phyloP scores from a whole-genome alignment of 768 basidiomycete genomes.

The Pleurotus ostreatus region DNA sequence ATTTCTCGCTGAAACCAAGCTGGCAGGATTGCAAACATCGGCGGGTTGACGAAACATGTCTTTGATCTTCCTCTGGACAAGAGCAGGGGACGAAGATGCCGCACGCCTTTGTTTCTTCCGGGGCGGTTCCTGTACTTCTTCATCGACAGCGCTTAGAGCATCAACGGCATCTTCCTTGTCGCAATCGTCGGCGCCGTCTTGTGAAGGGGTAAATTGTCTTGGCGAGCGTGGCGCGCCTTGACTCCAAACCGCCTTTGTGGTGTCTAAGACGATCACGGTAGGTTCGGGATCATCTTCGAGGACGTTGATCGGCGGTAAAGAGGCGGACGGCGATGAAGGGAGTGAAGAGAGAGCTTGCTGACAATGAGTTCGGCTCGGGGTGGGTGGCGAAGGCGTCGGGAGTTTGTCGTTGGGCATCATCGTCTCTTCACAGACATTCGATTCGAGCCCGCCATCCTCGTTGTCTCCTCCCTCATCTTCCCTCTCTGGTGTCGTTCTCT shows the following conservation, averaged over 20 bases:
- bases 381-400: too few relatives aligned
- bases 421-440: too few relatives aligned
- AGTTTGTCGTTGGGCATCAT: too few relatives aligned
- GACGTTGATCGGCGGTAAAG: slow-evolving; percentile 1
- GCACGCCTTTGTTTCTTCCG: slow-evolving; percentile 32
- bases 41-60: slow-evolving; percentile 1
- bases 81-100: slow-evolving; percentile 6
- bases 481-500: too few relatives aligned
- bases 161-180: slow-evolving; percentile 10
- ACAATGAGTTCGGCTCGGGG: too few relatives aligned
- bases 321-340: neutral
- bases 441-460: too few relatives aligned
- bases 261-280: slow-evolving; percentile 39
- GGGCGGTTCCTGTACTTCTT: slow-evolving; percentile 18
- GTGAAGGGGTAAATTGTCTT: too few relatives aligned
- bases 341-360: too few relatives aligned
- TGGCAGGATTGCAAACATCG: neutral
- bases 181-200: slow-evolving; percentile 1
- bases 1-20: too few relatives aligned
- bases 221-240: neutral
- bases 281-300: slow-evolving; percentile 9
- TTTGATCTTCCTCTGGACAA: slow-evolving; percentile 1
- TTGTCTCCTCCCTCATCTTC: too few relatives aligned
- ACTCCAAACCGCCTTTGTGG: slow-evolving; percentile 45
- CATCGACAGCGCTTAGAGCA: slow-evolving; percentile 7